These are phyloP conservation scores for Hymenoscyphus albidus DNA, from an alignment of 2,329 filamentous ascomycete species.

Conservation along the genomic window DNA sequence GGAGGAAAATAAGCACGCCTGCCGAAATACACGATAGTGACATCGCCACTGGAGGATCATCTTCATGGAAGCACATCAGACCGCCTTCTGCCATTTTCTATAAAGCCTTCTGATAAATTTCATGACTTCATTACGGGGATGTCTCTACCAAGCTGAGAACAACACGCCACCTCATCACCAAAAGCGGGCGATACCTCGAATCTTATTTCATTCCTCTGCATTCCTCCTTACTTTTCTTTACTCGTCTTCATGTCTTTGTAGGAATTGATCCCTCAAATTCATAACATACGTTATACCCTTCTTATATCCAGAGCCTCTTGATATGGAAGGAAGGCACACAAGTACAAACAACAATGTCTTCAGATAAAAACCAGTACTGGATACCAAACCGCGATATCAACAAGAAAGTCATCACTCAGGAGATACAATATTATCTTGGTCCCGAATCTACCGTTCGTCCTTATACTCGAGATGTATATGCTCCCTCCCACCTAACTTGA, in stretches of 20 bases:
- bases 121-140: background rate
- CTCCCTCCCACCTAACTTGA: slow-evolving; percentile 25
- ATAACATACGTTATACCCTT: background rate
- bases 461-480: slow-evolving; percentile 52
- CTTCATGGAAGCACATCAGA: background rate
- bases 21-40: background rate
- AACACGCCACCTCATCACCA: background rate
- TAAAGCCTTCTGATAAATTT: background rate
- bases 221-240: background rate
- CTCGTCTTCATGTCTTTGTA: background rate
- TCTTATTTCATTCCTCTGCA: background rate
- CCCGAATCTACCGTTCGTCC: slow-evolving; percentile 54
- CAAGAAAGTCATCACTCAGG: slow-evolving; percentile 56
- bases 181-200: background rate
- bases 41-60: background rate
- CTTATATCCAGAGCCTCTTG: background rate
- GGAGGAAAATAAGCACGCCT: background rate
- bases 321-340: background rate
- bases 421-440: slow-evolving; percentile 56
- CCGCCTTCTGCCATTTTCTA: background rate
- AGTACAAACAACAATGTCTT: slow-evolving; percentile 25
- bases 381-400: slow-evolving; percentile 57
- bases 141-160: background rate
- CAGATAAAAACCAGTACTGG: slow-evolving; percentile 51
- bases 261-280: background rate